Evolutionary conservation across 345 rosid species (phyloP).

Genomic region (Melaleuca alternifolia): DNA sequence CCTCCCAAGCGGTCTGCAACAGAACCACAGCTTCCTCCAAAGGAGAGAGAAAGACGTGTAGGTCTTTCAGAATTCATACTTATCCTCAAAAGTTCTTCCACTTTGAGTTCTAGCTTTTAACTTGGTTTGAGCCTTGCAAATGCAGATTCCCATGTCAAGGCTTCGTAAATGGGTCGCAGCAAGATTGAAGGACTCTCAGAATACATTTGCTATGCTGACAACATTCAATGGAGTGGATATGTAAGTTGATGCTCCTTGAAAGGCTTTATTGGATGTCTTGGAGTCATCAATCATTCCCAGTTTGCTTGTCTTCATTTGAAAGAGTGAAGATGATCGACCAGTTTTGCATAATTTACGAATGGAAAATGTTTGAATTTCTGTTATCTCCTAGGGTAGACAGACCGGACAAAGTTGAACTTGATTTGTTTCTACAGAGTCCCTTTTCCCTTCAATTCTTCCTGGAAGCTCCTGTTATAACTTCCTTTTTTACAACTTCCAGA

Average conservation of each 20-base stretch:
- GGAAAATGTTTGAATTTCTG: not conserved
- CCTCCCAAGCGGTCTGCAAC: constrained; percentile 57
- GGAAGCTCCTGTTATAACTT: not conserved
- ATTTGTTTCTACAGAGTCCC: not conserved
- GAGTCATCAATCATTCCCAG: not conserved
- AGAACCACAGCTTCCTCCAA: constrained; percentile 97
- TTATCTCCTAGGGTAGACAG: not conserved
- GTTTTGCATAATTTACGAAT: not conserved
- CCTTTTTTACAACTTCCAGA: not conserved
- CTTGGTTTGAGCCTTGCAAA: not conserved
- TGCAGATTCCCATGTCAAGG: constrained; percentile 98
- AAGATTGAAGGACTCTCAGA: constrained; percentile 94
- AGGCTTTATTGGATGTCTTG: not conserved
- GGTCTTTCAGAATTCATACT: constrained; percentile 4
- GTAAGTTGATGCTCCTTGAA: constrained; percentile 25
- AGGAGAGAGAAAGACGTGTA: constrained; percentile 97
- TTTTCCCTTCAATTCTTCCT: not conserved
- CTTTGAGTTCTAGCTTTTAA: not conserved
- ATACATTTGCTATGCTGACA: constrained; percentile 90
- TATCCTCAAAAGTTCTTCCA: not conserved
- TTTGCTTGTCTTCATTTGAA: not conserved
- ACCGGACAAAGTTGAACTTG: not conserved
- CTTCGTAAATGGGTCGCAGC: constrained; percentile 91
- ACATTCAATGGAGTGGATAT: constrained; percentile 99
- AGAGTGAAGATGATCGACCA: not conserved